phyloP scores from a whole-genome alignment of 805 yeast genomes.

The Hanseniaspora meyeri region DNA sequence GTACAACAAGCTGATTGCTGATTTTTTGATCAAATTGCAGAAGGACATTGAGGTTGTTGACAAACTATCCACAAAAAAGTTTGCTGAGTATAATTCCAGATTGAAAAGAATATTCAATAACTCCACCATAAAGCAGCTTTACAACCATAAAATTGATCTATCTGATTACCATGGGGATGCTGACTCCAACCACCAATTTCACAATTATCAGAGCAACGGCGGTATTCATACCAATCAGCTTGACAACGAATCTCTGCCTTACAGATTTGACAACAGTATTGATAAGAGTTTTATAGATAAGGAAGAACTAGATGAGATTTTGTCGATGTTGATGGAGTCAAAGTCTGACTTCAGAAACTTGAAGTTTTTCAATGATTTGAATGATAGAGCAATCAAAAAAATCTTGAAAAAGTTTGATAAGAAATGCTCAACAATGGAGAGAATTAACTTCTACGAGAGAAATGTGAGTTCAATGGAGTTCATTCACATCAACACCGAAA shows the following conservation, averaged over 20 bases:
- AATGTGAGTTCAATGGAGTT: constrained; percentile 5
- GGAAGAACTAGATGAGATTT: constrained; percentile 48
- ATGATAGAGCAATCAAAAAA: constrained; percentile 78
- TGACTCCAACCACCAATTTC: constrained; percentile 20
- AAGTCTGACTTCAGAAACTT: constrained; percentile 66
- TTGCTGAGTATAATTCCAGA: constrained; percentile 61
- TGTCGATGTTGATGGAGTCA: constrained; percentile 60
- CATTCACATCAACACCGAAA: constrained; percentile 4
- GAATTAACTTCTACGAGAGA: constrained; percentile 11
- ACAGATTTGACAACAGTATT: constrained; percentile 31
- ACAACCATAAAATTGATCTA: constrained; percentile 8
- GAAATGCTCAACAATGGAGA: constrained; percentile 44
- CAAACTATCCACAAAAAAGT: constrained; percentile 61
- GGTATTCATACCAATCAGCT: constrained; percentile 32
- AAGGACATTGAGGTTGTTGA: constrained; percentile 73
- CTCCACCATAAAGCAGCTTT: constrained; percentile 5
- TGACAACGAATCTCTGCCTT: constrained; percentile 32
- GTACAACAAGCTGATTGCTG: constrained; percentile 40
- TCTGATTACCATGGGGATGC: not conserved
- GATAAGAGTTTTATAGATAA: constrained; percentile 13
- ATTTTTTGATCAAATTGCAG: constrained; percentile 67
- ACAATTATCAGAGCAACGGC: constrained; percentile 25
- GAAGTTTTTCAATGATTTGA: constrained; percentile 89
- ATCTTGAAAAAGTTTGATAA: constrained; percentile 85
- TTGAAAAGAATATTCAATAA: constrained; percentile 35